Evolutionary conservation across 306 rosid species (phyloP), one percentile per base, ranked within the genome.

Genomic region (Echinosophora koreensis): DNA sequence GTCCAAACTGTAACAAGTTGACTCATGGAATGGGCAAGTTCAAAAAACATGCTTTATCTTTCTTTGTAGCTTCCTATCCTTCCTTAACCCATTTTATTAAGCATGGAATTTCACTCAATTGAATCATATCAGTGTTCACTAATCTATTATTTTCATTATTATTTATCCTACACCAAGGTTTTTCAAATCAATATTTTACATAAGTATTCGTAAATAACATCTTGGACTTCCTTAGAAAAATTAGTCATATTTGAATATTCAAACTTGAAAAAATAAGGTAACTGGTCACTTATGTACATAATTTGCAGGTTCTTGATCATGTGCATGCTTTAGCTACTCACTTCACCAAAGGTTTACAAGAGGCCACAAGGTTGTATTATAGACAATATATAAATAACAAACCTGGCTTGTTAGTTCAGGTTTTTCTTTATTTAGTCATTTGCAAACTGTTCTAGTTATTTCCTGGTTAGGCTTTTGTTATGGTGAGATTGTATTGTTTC

Each of bases 321-420:
- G 1, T 54, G 60, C 10, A 16, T 54, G 14, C 14, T 22, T 8
- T 5, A 34, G 2, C 13, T 0, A 22, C 8, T 2, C 41, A 3
- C 27, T 54, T 56, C n/a, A 56, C 2, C 62, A 22, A 14, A 56
- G 35, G 62, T 18, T 56, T 22, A 10, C 4, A 8, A 8, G 2
- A 44, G 49, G 5, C 62, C 62, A 56, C n/a, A 22, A 56, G 14
- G 35, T 56, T 56, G 62, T 56, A 35, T 56, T 56, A 10, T 56
- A 1, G n/a, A 1, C 62, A 3, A 56, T 3, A 56, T 9, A 18
- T 8, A 22, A 56, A 56, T 8, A 30, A 55, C 62, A 56, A 56
- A 22, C 22, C 22, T 22, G 22, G 10, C 14, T 6, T 56, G 14
- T 41, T 39, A 60, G 18, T 12, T 30, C 5, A n/a, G 12, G 49